Base-by-base conservation (phyloP, 345 rosid species). In the Turnera subulata region DNA sequence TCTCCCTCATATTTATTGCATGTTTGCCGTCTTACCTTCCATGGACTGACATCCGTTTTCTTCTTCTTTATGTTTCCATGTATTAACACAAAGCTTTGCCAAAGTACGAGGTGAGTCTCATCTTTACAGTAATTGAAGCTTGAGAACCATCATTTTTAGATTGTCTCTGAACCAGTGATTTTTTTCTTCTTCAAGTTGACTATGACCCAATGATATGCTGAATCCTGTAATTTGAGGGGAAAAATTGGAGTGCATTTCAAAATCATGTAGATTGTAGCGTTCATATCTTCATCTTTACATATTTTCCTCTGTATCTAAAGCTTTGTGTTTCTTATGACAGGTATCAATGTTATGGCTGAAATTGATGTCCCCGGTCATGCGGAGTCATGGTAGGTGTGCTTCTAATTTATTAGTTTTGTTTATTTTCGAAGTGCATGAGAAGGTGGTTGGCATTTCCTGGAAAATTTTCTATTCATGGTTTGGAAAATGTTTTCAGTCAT, bases 341-440 rank as follows among this genome's bases (percentile, higher is more conserved):
- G 99, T 56, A 87, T 93, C 66, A 81, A 89, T 62, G 78, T 89
- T 45, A 89, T 93, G 99, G 87, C 99, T 19, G 97, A 93, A 81
- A 61, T 83, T 59, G 99, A 93, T 69, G 87, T 89, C 47, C 99
- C 99, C 53, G 99, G 99, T 66, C 99, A 93, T 75, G 99, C 91
- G 6, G 91, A 83, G 75, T 86, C 99, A 69, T 93, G 97, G 99
- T 89, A 82, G 56, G 50, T n/a, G 23, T 26, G 52, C 21, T 61
- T 50, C 33, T 54, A 60, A 43, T 46, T 42, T 7, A 9, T 20
- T 55, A 29, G 8, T 3, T 29, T 29, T 29, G 5, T 18, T 11
- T 50, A 11, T 60, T 52, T 43, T 45, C 0, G 15, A 9, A 6
- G 5, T 55, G 6, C 51, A 26, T 11, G 32, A 13, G 25, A 46